Evolutionary conservation across 768 basidiomycete genomes (phyloP).

Genomic region (Lentinula detonsa): DNA sequence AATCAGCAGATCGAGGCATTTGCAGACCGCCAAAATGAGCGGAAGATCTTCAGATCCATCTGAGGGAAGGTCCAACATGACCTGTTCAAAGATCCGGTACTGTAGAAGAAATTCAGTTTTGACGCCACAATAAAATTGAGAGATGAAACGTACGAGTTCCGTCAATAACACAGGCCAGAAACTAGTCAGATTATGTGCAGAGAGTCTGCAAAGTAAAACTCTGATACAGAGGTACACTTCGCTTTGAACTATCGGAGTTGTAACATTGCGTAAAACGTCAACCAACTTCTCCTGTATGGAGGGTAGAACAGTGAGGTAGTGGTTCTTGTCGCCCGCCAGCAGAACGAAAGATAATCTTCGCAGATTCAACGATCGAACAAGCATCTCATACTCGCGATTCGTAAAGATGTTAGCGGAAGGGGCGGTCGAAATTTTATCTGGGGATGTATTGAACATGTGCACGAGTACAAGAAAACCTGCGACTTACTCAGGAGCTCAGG

Average conservation of each 20-base stretch:
- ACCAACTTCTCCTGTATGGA: slow-evolving; percentile 96
- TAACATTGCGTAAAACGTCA: slow-evolving; percentile 76
- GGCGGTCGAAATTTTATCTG: slow-evolving; percentile 73
- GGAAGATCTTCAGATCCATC: slow-evolving; percentile 85
- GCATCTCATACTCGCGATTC: slow-evolving; percentile 91
- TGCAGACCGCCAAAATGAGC: slow-evolving; percentile 83
- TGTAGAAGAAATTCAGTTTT: slow-evolving; percentile 20
- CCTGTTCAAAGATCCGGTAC: slow-evolving; percentile 88
- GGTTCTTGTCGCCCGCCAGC: slow-evolving; percentile 86
- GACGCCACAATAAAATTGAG: neutral
- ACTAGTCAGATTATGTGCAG: slow-evolving; percentile 85
- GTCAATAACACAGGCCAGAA: slow-evolving; percentile 96
- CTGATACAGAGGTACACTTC: slow-evolving; percentile 95
- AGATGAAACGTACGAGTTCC: slow-evolving; percentile 55
- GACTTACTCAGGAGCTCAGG: slow-evolving; percentile 73
- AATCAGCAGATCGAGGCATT: slow-evolving; percentile 89
- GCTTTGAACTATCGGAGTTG: slow-evolving; percentile 81
- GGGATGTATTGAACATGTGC: slow-evolving; percentile 17
- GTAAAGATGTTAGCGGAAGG: slow-evolving; percentile 96
- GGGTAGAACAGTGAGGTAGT: slow-evolving; percentile 84
- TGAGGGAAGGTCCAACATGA: slow-evolving; percentile 60
- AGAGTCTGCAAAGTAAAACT: slow-evolving; percentile 84
- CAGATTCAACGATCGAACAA: slow-evolving; percentile 78
- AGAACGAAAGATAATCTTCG: slow-evolving; percentile 83
- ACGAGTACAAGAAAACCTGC: slow-evolving; percentile 22